Evolutionary conservation across 2,329 filamentous ascomycete species (phyloP), one percentile per base, ranked within the genome.

Genomic region (Calonectria pauciramosa): DNA sequence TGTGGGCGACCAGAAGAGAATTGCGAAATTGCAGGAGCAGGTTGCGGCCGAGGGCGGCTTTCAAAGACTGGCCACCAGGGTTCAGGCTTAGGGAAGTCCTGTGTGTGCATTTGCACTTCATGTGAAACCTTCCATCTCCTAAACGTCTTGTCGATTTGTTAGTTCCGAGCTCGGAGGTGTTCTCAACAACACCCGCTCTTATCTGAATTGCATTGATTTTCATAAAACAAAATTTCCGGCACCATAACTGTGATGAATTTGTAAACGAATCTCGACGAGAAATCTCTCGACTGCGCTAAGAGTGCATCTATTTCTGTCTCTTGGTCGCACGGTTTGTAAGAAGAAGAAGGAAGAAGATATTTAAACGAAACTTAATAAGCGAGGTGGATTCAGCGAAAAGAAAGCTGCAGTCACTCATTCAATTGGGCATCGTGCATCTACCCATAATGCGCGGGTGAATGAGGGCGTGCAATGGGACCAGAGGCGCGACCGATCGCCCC

Each of bases 1-100:
- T 0, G 88, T 86, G 1, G 93, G 92, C 14, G 94, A 96, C 80
- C 94, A 96, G 90, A 94, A 93, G 90, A 89, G 90, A 49, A 95
- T 95, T 92, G 91, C 88, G 4, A 87, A 89, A 79, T 85, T 95
- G 80, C 94, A 95, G 88, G 88, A 92, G 84, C 87, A 91, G 71
- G 90, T 95, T 76, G 92, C 93, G 64, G 85, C 84, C 52, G 86
- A 90, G 51, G 94, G 94, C 54, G 94, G 94, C 3, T 95, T 93
- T 85, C 88, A 87, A 68, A 85, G 91, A 56, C 84, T 92, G 14
- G 70, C 73, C 65, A 72, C 78, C 2, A 73, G 73, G 51, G 66
- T 74, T 16, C 44, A 47, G n/a, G 44, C 11, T 23, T 47, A 47
- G n/a, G 11, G n/a, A 23, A 7, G 38, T 8, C 41, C 7, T 3